Evolutionary conservation across 73 alveolate genomes (phyloP), one percentile per base, ranked within the genome.

Genomic region (Paramecium biaurelia): DNA sequence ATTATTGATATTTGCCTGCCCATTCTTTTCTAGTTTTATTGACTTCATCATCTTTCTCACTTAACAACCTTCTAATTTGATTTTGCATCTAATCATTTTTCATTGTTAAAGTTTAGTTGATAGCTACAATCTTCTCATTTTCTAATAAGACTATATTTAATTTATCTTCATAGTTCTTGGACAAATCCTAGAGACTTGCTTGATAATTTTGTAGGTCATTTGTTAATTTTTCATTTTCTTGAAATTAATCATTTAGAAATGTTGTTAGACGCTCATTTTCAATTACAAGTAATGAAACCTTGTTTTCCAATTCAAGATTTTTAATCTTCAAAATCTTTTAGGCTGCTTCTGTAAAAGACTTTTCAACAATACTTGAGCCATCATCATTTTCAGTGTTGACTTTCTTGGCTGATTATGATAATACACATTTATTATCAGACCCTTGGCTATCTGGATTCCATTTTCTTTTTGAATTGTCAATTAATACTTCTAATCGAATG

Each of bases 321-420:
- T 79, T 79, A 2, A 79, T 79, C 47, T 79, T 79, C 56, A 79
- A 34, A 3, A 79, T 79, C 72, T 79, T 79, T 79, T 79, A 45
- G 43, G 90, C 90, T 45, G 90, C 90, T 47, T 79, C 90, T 41
- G 90, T 24, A 79, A 43, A 79, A 18, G 90, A 79, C 26, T 79
- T 79, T 14, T 79, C 90, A 38, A 79, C 90, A n/a, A 30, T 41
- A 21, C 68, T 53, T 38, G 70, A 79, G 45, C 90, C 74, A 11
- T 79, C 90, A n/a, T 79, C 90, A 30, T 38, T 23, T 24, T 79
- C 90, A 42, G 90, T 79, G 47, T 43, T 79, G 15, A 43, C 24
- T 42, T 79, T 79, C 30, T 79, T 79, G 12, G 63, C 90, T 41
- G 90, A 79, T 20, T 79, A 23, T 3, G 90, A 79, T 47, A 79